Evolutionary conservation across 371 early-diverging fungal species (phyloP).

Genomic region (Mucor ambiguus): DNA sequence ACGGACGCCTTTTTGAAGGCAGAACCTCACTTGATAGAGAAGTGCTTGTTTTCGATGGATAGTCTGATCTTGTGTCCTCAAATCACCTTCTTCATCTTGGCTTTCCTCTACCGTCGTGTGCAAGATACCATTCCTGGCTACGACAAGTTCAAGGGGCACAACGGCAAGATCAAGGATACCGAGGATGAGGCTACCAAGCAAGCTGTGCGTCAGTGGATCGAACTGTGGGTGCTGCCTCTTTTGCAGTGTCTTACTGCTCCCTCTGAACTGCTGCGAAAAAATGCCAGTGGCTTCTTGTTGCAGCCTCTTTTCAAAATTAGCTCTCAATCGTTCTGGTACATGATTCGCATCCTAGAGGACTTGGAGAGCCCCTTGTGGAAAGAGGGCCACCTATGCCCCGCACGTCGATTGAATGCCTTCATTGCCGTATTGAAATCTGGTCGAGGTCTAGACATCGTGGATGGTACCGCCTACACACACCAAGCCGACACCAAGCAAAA

Average conservation of each 20-base stretch:
- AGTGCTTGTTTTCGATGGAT: slow-evolving; percentile 62
- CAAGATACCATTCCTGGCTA: slow-evolving; percentile 42
- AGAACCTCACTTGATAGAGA: slow-evolving; percentile 61
- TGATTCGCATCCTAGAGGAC: slow-evolving; percentile 38
- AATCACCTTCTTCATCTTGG: slow-evolving; percentile 48
- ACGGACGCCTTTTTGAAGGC: slow-evolving; percentile 51
- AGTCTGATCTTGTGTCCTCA: slow-evolving; percentile 70
- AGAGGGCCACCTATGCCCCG: slow-evolving; percentile 5
- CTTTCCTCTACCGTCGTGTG: slow-evolving; percentile 40
- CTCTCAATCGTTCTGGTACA: slow-evolving; percentile 45
- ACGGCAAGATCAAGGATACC: slow-evolving; percentile 30
- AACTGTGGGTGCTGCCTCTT: slow-evolving; percentile 42
- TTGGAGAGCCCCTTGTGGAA: slow-evolving; percentile 19
- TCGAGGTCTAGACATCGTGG: slow-evolving; percentile 60
- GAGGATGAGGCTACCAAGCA: slow-evolving; percentile 13
- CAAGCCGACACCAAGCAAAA: slow-evolving; percentile 16
- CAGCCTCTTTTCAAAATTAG: slow-evolving; percentile 43
- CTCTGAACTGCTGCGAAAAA: slow-evolving; percentile 44
- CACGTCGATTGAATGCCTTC: slow-evolving; percentile 43
- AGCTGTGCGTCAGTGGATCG: slow-evolving; percentile 35
- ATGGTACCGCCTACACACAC: slow-evolving; percentile 44
- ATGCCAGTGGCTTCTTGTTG: slow-evolving; percentile 38
- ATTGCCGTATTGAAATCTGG: slow-evolving; percentile 54
- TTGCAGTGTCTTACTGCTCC: slow-evolving; percentile 38
- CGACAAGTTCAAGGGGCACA: slow-evolving; percentile 37